Evolutionary conservation across 495 filamentous ascomycete genomes (phyloP), one percentile per base, ranked within the genome.

Genomic region (Hypomontagnella monticulosa): DNA sequence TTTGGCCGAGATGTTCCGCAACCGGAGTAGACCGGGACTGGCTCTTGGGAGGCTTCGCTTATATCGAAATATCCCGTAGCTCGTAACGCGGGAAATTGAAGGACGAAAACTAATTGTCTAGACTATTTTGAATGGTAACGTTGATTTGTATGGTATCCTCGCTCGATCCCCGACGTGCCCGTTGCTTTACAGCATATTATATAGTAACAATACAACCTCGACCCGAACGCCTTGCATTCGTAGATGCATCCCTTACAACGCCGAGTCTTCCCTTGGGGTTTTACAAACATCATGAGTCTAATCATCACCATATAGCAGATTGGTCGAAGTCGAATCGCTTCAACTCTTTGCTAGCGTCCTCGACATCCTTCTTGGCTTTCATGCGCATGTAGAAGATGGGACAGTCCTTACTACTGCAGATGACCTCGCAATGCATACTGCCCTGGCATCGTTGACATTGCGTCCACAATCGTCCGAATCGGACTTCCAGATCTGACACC

Each of bases 301-400:
- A 11, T 11, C 43, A 34, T 75, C 57, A 80, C 80, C 78, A 81
- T 36, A 85, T 67, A 70, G 80, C 80, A 37, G 81, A 78, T 65
- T 79, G 76, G 76, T 97, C 95, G 66, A 86, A 85, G 82, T 99
- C 95, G 80, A 98, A 99, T 72, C 95, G 80, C 73, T 83, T 84
- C 71, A 98, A 68, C 73, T 99, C 96, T 81, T 91, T 97, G 61
- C 93, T 93, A 3, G 86, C 87, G 80, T 99, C 95, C 76, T 97
- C 93, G 41, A 98, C 87, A 75, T 99, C 95, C 81, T 98, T 99
- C 87, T 97, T 97, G 20, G 93, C 93, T 81, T 99, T 99, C 95
- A 99, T 99, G 4, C 95, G 89, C 95, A 98, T 99, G 73, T 99
- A 99, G 79, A 97, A 99, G 65, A 99, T 99, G 3, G 95, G 95